phyloP scores from a whole-genome alignment of 768 basidiomycete species.

The Boletus reticulatus region DNA sequence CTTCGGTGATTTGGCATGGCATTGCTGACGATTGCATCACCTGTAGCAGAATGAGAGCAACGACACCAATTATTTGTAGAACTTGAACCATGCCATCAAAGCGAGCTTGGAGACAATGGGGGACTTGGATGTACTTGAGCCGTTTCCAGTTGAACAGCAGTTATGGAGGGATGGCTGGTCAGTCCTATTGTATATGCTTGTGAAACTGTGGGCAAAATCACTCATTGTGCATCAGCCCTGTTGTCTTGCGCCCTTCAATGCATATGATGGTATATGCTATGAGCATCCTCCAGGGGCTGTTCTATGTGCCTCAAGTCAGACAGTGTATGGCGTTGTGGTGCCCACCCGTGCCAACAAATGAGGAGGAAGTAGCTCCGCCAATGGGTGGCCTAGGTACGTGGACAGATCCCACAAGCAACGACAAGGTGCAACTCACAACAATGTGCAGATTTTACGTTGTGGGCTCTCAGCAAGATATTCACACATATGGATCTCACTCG shows the following conservation, averaged over 20 bases:
- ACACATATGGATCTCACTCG: constrained; percentile 67
- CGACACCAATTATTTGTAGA: constrained; percentile 56
- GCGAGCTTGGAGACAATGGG: constrained; percentile 57
- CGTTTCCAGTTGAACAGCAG: constrained; percentile 49
- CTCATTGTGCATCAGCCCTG: constrained; percentile 47
- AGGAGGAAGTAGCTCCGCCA: constrained; percentile 25
- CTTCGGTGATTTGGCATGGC: not conserved
- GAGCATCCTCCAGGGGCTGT: constrained; percentile 53
- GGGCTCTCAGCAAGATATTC: constrained; percentile 63
- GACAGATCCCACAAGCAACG: constrained; percentile 13
- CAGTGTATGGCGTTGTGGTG: constrained; percentile 38
- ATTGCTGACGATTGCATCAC: not conserved
- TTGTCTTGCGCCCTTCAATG: constrained; percentile 62
- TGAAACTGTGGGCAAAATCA: not conserved
- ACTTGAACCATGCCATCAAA: constrained; percentile 67
- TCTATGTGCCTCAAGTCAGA: constrained; percentile 70
- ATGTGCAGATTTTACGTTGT: constrained; percentile 46
- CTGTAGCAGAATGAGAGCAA: constrained; percentile 32
- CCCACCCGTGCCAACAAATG: constrained; percentile 19
- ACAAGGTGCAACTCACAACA: not conserved
- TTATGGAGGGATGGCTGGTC: constrained; percentile 60
- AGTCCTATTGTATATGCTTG: constrained; percentile 15
- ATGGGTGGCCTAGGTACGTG: constrained; percentile 36
- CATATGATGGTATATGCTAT: constrained; percentile 56
- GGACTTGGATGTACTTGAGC: constrained; percentile 49